Evolutionary conservation across 129 eudicot genomes (phyloP).

Genomic region (Daucus carota): DNA sequence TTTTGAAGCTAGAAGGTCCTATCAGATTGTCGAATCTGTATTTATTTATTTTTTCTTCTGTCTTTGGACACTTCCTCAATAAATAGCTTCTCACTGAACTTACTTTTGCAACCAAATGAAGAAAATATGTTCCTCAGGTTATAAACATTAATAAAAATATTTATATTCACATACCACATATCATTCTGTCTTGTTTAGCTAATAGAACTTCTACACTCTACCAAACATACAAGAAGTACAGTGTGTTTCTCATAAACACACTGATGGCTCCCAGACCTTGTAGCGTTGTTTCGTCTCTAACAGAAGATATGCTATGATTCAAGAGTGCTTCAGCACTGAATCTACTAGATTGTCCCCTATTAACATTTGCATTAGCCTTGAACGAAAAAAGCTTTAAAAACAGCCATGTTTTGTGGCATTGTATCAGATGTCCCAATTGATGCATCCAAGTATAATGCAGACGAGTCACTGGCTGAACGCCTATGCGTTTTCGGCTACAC

Average conservation of each 20-base stretch:
- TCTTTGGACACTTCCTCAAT: too few relatives aligned
- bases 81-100: too few relatives aligned
- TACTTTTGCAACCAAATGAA: too few relatives aligned
- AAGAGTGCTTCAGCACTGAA: neutral
- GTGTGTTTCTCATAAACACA: neutral
- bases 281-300: neutral
- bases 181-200: neutral
- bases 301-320: neutral
- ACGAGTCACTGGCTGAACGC: slow-evolving; percentile 10
- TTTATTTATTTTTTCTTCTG: neutral
- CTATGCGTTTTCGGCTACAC: slow-evolving; percentile 9
- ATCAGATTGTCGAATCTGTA: neutral
- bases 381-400: neutral
- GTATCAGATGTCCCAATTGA: slow-evolving; percentile 1
- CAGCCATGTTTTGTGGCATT: neutral
- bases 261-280: neutral
- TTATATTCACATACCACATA: too few relatives aligned
- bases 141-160: neutral
- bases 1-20: neutral
- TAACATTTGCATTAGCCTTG: neutral
- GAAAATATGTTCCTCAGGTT: neutral
- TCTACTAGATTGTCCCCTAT: neutral
- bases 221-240: neutral
- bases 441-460: neutral
- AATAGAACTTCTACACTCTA: neutral